phyloP scores from a whole-genome alignment of 805 yeast genomes.

The Saturnispora galanensis region DNA sequence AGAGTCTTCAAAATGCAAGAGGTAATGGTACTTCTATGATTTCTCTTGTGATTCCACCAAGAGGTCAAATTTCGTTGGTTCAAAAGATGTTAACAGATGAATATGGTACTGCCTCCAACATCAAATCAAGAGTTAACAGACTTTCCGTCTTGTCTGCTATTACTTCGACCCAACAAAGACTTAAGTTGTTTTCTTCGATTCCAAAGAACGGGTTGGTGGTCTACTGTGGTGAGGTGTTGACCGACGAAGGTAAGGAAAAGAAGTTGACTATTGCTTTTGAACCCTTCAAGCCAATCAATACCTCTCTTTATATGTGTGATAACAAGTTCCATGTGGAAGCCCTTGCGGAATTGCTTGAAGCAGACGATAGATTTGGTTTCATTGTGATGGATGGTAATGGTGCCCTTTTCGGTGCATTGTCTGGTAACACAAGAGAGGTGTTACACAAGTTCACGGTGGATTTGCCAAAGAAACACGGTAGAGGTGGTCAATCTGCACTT shows the following conservation, averaged over 20 bases:
- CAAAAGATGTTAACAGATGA: conserved; percentile 95
- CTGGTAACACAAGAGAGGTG: conserved; percentile 95
- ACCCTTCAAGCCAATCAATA: conserved; percentile 98
- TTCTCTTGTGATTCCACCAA: conserved; percentile 91
- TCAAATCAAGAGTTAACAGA: conserved; percentile 95
- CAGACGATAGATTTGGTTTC: conserved; percentile 94
- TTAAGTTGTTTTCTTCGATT: conserved; percentile 78
- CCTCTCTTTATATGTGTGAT: conserved; percentile 93
- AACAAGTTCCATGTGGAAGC: conserved; percentile 98
- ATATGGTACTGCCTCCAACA: conserved; percentile 97
- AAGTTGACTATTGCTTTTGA: conserved; percentile 95
- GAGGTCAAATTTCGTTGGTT: conserved; percentile 79
- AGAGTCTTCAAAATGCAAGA: conserved; percentile 79
- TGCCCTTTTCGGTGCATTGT: conserved; percentile 85
- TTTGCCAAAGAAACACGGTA: conserved; percentile 98
- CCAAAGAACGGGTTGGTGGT: conserved; percentile 94
- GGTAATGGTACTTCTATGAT: conserved; percentile 99
- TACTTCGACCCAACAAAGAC: conserved; percentile 95
- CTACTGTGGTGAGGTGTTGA: conserved; percentile 97
- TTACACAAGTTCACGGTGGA: conserved; percentile 95
- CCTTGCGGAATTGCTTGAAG: conserved; percentile 82
- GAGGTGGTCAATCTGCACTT: conserved; percentile 99
- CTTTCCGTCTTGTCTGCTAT: conserved; percentile 92
- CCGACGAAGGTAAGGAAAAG: conserved; percentile 96
- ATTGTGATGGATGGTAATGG: conserved; percentile 99